A percentile compares a stretch with the other conserved stretches of the same genome.
These are phyloP conservation scores for Pleurotus sapidus DNA, from an alignment of 768 basidiomycete genomes.

Conservation along the genomic window DNA sequence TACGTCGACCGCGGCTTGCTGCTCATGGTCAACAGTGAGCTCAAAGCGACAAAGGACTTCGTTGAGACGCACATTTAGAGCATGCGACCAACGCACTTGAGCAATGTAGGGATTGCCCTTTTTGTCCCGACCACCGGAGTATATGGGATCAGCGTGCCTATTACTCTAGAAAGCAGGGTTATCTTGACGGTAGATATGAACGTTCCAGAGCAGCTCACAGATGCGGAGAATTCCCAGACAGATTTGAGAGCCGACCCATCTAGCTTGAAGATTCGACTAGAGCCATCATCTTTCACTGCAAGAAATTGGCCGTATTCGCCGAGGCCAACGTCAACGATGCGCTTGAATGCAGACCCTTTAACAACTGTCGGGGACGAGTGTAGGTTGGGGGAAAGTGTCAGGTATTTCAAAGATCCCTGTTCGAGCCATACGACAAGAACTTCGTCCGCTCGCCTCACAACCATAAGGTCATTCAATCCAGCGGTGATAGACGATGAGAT, in stretches of 20 bases:
- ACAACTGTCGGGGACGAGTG: conserved; percentile 41
- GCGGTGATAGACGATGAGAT: conserved; percentile 50
- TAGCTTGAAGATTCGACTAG: conserved; percentile 52
- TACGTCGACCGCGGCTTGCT: conserved; percentile 58
- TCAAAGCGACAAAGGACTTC: conserved; percentile 4
- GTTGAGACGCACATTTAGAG: conserved; percentile 41
- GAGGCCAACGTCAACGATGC: conserved; percentile 62
- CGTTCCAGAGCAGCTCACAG: conserved; percentile 33
- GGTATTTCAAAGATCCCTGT: conserved; percentile 42
- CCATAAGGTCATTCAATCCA: conserved; percentile 27
- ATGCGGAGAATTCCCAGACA: conserved; percentile 55
- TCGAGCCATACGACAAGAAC: conserved; percentile 49
- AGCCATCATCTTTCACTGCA: conserved; percentile 52
- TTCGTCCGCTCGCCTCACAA: conserved; percentile 17
- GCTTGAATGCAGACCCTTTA: conserved; percentile 43
- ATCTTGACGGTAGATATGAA: no score
- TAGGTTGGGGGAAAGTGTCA: conserved; percentile 50
- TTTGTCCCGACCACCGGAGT: conserved; percentile 51
- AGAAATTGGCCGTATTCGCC: conserved; percentile 56
- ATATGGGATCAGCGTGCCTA: conserved; percentile 46
- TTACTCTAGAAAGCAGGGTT: conserved; percentile 11
- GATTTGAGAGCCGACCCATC: conserved; percentile 32
- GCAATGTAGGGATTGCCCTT: conserved; percentile 53
- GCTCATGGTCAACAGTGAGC: neutral
- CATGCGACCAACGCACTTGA: conserved; percentile 67